Base-by-base conservation (phyloP, 805 yeast genomes). In the Sugiyamaella lignohabitans region DNA sequence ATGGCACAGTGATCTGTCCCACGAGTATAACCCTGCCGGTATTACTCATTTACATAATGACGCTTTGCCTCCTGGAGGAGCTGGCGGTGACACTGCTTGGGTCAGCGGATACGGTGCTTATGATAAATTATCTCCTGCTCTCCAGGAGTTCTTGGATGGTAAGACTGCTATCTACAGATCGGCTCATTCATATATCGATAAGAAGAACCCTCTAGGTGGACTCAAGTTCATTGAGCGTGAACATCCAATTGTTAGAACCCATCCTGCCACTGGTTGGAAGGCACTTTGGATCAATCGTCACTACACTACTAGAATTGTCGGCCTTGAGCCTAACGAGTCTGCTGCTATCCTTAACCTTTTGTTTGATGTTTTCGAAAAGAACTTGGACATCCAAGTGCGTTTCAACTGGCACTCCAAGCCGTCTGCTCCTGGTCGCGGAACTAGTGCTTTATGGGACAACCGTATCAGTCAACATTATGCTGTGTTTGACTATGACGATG, bases 401-500 rank as follows among this genome's bases (percentile, higher is more conserved):
- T 68, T 71, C 63, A 69, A 65, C 42, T 72, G 78, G 78, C 8
- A 27, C 14, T n/a, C n/a, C n/a, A 59, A 64, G 42, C 65, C 68
- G 34, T 59, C 72, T 23, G 34, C 21, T 2, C 42, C 17, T n/a
- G 60, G 64, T 43, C 66, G 67, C 29, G 78, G 78, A 27, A 72
- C 79, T 24, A 65, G 77, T 35, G 82, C 79, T 5, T 56, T 78
- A 27, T 78, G 83, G 82, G 83, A 79, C 55, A 79, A 78, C 67
- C 66, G 83, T 59, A 57, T 75, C 45, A 67, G 78, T 20, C 70
- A 70, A 46, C 85, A 79, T 63, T 64, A 66, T 47, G 79, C 80
- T 14, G 71, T 80, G 16, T 74, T 77, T 46, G 91, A 84, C 58
- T 84, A 86, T 82, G 82, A 76, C 54, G 80, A 83, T 16, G 75